These are phyloP conservation scores for Penicillium frequentans DNA, from an alignment of 2,329 filamentous ascomycete species.

Conservation along the genomic window DNA sequence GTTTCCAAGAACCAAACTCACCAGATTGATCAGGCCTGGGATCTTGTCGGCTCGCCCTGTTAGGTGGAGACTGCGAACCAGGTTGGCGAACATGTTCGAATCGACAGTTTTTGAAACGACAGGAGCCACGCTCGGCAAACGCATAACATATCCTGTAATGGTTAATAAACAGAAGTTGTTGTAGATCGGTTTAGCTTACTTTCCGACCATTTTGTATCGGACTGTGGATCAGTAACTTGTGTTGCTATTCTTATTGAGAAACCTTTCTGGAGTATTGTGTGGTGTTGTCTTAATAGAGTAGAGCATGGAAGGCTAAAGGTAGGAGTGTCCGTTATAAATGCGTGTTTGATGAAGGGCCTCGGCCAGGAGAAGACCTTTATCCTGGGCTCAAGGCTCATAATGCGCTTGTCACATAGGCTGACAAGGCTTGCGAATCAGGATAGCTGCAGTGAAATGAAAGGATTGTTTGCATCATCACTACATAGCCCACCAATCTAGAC, in stretches of 20 bases:
- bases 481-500: neutral
- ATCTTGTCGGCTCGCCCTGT: neutral
- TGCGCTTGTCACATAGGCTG: too few relatives aligned
- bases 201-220: neutral
- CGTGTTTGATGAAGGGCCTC: too few relatives aligned
- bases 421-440: too few relatives aligned
- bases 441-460: too few relatives aligned
- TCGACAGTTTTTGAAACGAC: constrained; percentile 1
- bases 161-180: neutral
- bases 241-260: too few relatives aligned
- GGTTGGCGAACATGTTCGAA: neutral
- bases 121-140: neutral
- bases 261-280: too few relatives aligned
- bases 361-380: too few relatives aligned
- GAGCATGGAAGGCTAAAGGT: too few relatives aligned
- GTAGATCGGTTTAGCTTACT: neutral
- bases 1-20: neutral
- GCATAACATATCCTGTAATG: neutral
- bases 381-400: too few relatives aligned
- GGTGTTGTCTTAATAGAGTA: too few relatives aligned
- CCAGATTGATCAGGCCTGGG: neutral
- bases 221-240: too few relatives aligned
- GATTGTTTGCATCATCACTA: neutral
- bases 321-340: too few relatives aligned
- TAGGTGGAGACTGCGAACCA: neutral